Evolutionary conservation across 2,329 filamentous ascomycete species (phyloP).

Genomic region (Metarhizium sp.): DNA sequence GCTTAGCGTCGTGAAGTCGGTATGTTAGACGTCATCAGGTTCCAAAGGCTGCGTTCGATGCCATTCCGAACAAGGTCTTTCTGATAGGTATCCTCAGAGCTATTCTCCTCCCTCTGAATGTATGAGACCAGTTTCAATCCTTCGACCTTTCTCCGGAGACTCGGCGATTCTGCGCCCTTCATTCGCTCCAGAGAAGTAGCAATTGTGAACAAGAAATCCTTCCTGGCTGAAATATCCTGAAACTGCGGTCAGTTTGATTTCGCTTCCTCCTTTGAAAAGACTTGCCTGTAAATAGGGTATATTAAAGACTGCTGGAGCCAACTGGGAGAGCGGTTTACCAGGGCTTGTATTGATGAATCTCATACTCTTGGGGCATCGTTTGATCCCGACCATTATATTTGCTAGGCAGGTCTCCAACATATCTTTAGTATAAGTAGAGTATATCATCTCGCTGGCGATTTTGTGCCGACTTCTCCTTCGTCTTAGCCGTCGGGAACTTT

Average conservation of each 20-base stretch:
- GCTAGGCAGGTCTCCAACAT: constrained; percentile 12
- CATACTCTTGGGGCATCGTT: constrained; percentile 13
- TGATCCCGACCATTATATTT: constrained; percentile 17
- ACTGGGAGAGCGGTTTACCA: constrained; percentile 14
- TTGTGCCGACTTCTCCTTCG: neutral
- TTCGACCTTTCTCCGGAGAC: constrained; percentile 19
- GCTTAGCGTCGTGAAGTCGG: neutral
- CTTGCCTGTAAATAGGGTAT: constrained; percentile 25
- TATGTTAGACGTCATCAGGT: constrained; percentile 13
- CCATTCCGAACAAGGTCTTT: neutral
- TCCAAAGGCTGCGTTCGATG: constrained; percentile 14
- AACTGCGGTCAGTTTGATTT: constrained; percentile 3
- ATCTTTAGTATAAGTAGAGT: neutral
- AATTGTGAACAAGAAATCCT: constrained; percentile 18
- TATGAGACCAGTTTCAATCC: neutral
- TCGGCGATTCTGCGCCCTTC: constrained; percentile 24
- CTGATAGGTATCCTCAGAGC: neutral
- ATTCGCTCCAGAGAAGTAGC: constrained; percentile 22
- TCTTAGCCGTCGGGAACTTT: neutral
- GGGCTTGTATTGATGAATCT: constrained; percentile 9
- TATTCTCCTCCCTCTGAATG: neutral
- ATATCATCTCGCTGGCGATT: neutral
- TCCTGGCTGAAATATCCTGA: constrained; percentile 17
- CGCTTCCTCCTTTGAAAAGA: too few species aligned
- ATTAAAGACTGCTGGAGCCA: constrained; percentile 28